Evolutionary conservation across 2,329 filamentous ascomycete genomes (phyloP).

Genomic region (Zarea fungicola): DNA sequence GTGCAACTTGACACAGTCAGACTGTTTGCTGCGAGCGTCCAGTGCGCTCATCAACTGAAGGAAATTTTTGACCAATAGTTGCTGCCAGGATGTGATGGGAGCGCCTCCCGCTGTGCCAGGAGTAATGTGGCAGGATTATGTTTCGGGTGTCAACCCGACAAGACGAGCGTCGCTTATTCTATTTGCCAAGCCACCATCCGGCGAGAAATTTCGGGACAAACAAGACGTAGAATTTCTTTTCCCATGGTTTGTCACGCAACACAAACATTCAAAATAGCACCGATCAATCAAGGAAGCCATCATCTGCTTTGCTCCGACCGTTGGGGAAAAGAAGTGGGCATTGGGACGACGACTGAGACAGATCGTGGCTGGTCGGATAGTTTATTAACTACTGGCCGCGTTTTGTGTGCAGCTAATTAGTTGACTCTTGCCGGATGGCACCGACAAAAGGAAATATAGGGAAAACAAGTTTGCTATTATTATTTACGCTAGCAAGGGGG

Average conservation of each 20-base stretch:
- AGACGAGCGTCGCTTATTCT: neutral
- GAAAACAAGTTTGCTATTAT: neutral
- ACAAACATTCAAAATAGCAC: constrained; percentile 2
- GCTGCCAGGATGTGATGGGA: too few relatives aligned
- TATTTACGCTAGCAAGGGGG: constrained; percentile 5
- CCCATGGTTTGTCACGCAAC: constrained; percentile 9
- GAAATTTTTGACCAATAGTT: too few relatives aligned
- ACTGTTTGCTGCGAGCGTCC: neutral
- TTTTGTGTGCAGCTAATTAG: too few relatives aligned
- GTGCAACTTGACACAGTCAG: constrained; percentile 8
- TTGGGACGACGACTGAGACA: neutral
- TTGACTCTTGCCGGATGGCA: too few relatives aligned
- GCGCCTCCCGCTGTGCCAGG: too few relatives aligned
- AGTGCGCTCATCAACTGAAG: too few relatives aligned
- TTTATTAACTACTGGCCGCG: neutral
- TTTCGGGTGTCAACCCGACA: constrained; percentile 7
- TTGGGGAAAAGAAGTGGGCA: neutral
- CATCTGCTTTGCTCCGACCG: constrained; percentile 9
- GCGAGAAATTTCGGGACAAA: too few relatives aligned
- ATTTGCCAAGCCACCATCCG: too few relatives aligned
- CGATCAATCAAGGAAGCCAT: constrained; percentile 1
- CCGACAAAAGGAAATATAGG: neutral
- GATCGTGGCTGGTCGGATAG: neutral
- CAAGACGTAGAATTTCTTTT: too few relatives aligned
- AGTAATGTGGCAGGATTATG: neutral